Evolutionary conservation across 2,329 filamentous ascomycete genomes (phyloP), one percentile per base, ranked within the genome.

Genomic region (Dryadomyces sulphureus): DNA sequence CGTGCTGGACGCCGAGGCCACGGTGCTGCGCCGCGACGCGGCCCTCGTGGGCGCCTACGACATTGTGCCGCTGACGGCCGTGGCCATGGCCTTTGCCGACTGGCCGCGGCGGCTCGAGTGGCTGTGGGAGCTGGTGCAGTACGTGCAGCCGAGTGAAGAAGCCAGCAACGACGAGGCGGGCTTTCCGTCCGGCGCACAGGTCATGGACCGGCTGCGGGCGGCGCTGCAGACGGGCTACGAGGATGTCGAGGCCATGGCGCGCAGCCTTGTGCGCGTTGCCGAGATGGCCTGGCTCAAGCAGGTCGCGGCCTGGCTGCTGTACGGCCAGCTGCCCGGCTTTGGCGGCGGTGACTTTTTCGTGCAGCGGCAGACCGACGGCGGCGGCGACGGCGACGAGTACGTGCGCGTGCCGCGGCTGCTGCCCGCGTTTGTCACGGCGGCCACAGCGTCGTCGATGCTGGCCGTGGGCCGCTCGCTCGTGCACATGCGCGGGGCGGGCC

Each of bases 271-370:
- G n/a, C 74, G 69, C 14, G 72, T 86, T 20, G 89, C 88, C 0
- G 90, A 98, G 64, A 83, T 77, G 25, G 84, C 89, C 8, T 98
- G 92, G 92, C 67, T 96, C 57, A 84, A 87, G 60, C 88, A 94
- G 58, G 72, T 93, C 11, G 84, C 87, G 4, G 84, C 84, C 22
- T 98, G 90, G 90, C 72, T 96, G 8, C 64, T 96, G 14, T 93
- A 94, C 60, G 92, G 92, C 5, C 78, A 83, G 43, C 64, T 94
- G 48, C 89, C 90, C 0, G 73, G 72, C 14, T 80, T 85, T 58
- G 87, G 86, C 3, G 74, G 72, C 5, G 72, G 75, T n/a, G 90
- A 96, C 62, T 96, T 96, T 59, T 94, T 94, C 59, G 77, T 96
- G 27, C 73, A 36, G 34, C 11, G 7, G 21, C 41, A 1, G 7